Conservation (phyloP, 768 basidiomycete genomes). For the Nidularia sp. region DNA sequence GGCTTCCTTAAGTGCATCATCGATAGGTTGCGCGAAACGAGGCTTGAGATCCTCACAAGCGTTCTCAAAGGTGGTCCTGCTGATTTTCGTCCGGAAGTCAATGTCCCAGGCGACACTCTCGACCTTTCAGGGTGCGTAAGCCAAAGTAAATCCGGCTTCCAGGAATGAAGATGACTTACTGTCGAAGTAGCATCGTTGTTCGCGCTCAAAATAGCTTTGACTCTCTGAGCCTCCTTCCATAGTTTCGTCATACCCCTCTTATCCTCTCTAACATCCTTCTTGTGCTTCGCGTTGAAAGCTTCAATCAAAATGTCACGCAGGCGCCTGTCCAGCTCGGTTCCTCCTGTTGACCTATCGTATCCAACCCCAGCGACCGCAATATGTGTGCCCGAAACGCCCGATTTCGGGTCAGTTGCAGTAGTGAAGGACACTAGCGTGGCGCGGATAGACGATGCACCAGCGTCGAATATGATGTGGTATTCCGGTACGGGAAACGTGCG, state of each 20-base stretch:
- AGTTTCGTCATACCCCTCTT: slow-evolving; percentile 88
- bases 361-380: slow-evolving; percentile 81
- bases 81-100: slow-evolving; percentile 80
- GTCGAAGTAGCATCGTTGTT: slow-evolving; percentile 76
- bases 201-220: slow-evolving; percentile 92
- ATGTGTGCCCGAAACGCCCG: slow-evolving; percentile 53
- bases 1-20: slow-evolving; percentile 65
- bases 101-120: slow-evolving; percentile 89
- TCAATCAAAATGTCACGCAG: slow-evolving; percentile 77
- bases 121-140: slow-evolving; percentile 39
- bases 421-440: slow-evolving; percentile 76
- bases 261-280: slow-evolving; percentile 65
- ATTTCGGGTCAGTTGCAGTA: slow-evolving; percentile 46
- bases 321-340: slow-evolving; percentile 80
- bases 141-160: background rate
- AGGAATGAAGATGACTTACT: slow-evolving; percentile 34
- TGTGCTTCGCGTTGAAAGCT: slow-evolving; percentile 70
- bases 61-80: slow-evolving; percentile 75
- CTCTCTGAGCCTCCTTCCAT: slow-evolving; percentile 88
- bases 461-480: slow-evolving; percentile 91
- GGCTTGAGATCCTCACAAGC: slow-evolving; percentile 62
- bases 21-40: slow-evolving; percentile 67
- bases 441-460: slow-evolving; percentile 78
- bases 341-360: slow-evolving; percentile 72
- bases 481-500: slow-evolving; percentile 77